Base-by-base conservation (phyloP, 2,329 filamentous ascomycete species). In the Hymenoscyphus albidus region DNA sequence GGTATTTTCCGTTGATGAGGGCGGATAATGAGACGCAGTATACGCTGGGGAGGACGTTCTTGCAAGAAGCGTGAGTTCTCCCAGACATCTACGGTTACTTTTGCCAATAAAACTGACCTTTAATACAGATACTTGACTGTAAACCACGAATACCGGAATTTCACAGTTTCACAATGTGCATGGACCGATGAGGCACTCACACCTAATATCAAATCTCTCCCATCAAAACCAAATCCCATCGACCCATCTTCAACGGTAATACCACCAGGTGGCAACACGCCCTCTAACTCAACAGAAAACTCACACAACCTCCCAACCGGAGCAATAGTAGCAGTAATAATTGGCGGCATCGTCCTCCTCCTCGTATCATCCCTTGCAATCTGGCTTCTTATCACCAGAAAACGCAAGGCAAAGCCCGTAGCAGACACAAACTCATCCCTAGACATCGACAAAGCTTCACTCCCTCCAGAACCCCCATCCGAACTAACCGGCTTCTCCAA, bases 1-100 rank as follows among this genome's bases (percentile, higher is more conserved):
- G 67, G 6, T 79, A 79, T 65, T 79, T 79, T 60, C 77, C 77
- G 3, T 62, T 79, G 10, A 73, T 74, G 48, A 70, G 65, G 63
- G 73, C 77, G 1, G 68, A 67, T 0, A 75, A 76, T 63, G 67
- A 70, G 9, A 73, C 73, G 31, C 74, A 77, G 64, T 77, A 76
- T 68, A 77, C 75, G 3, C 70, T 78, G 54, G 76, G 77, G 5
- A 72, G 77, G 57, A 71, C 71, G 3, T 78, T 79, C 63, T 68
- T 79, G 9, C 77, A 79, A 69, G 77, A 79, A 69, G 74, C 74
- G 63, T 70, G 40, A 61, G 65, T 62, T 59, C 35, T 12, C 32
- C 6, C n/a, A 10, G 9, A 51, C 14, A 5, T n/a, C 10, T 13
- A 4, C 9, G 16, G 12, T 7, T 27, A 27, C 27, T 5, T 56